These are phyloP conservation scores for Cercospora berteroae DNA, from an alignment of 2,329 filamentous ascomycete species.

Conservation along the genomic window DNA sequence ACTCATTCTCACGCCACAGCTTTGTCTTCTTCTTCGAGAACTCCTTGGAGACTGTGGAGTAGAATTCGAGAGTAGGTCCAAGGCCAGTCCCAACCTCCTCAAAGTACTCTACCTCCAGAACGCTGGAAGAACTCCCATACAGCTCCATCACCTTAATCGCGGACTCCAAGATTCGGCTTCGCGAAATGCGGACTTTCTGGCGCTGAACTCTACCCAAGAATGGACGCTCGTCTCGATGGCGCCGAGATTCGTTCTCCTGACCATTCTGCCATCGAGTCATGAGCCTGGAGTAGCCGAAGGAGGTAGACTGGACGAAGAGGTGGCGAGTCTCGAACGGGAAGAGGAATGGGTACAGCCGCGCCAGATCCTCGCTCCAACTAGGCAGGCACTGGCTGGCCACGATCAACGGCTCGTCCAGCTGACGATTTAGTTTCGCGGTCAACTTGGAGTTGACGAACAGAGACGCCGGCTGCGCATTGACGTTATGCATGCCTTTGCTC, in stretches of 20 bases:
- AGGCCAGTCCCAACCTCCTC: slow-evolving; percentile 96
- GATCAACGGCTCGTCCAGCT: slow-evolving; percentile 92
- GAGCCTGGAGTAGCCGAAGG: slow-evolving; percentile 94
- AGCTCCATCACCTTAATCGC: slow-evolving; percentile 98
- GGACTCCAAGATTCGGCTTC: slow-evolving; percentile 91
- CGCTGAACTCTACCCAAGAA: slow-evolving; percentile 89
- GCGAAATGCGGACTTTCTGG: slow-evolving; percentile 96
- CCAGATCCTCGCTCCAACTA: slow-evolving; percentile 92
- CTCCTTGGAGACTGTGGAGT: slow-evolving; percentile 94
- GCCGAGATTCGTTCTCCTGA: slow-evolving; percentile 76
- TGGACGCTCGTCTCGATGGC: slow-evolving; percentile 80
- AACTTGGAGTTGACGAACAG: slow-evolving; percentile 99
- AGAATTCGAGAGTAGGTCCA: slow-evolving; percentile 94
- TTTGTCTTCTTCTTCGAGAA: slow-evolving; percentile 97
- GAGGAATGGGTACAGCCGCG: slow-evolving; percentile 89
- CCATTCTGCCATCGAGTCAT: slow-evolving; percentile 98
- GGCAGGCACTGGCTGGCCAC: slow-evolving; percentile 96
- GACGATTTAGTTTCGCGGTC: slow-evolving; percentile 94
- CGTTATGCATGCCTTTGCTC: slow-evolving; percentile 60
- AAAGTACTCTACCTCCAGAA: slow-evolving; percentile 96
- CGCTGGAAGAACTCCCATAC: slow-evolving; percentile 93
- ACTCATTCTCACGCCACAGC: slow-evolving; percentile 92
- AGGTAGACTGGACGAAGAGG: slow-evolving; percentile 94
- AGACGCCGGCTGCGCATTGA: slow-evolving; percentile 78
- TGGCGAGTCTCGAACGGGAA: slow-evolving; percentile 98